Evolutionary conservation across 148 eudicot genomes (phyloP).

Genomic region (Salicornia ramosissima): DNA sequence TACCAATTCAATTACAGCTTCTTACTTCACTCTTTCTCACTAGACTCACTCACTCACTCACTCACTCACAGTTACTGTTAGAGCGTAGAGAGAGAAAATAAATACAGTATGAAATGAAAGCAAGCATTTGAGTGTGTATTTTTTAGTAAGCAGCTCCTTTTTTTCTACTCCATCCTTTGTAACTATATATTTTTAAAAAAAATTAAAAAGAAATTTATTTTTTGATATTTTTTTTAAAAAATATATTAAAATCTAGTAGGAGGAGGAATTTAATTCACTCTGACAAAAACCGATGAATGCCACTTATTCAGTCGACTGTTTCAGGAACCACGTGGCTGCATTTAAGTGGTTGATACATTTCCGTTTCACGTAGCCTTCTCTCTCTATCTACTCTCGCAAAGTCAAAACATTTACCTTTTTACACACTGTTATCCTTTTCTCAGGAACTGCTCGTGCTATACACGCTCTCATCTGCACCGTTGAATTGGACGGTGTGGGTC

Average conservation of each 20-base stretch:
- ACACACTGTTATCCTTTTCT: neutral
- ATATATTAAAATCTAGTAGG: too few relatives aligned
- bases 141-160: conserved; percentile 15
- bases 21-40: conserved; percentile 9
- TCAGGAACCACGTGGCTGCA: conserved; percentile 30
- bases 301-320: conserved; percentile 39
- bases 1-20: neutral
- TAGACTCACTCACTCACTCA: neutral
- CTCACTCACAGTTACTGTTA: conserved; percentile 12
- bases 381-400: conserved; percentile 17
- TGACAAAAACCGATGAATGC: conserved; percentile 48
- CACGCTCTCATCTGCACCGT: neutral
- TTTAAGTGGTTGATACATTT: conserved; percentile 21
- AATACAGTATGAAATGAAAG: neutral
- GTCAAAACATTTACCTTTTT: conserved; percentile 36
- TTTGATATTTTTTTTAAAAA: neutral
- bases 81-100: conserved; percentile 17
- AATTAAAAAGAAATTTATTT: too few relatives aligned
- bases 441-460: neutral
- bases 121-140: neutral
- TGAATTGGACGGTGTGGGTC: neutral
- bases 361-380: conserved; percentile 28
- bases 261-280: conserved; percentile 22
- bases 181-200: neutral
- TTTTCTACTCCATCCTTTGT: neutral